Base-by-base conservation (phyloP, 495 filamentous ascomycete genomes). In the Penicillium ochrochloron region DNA sequence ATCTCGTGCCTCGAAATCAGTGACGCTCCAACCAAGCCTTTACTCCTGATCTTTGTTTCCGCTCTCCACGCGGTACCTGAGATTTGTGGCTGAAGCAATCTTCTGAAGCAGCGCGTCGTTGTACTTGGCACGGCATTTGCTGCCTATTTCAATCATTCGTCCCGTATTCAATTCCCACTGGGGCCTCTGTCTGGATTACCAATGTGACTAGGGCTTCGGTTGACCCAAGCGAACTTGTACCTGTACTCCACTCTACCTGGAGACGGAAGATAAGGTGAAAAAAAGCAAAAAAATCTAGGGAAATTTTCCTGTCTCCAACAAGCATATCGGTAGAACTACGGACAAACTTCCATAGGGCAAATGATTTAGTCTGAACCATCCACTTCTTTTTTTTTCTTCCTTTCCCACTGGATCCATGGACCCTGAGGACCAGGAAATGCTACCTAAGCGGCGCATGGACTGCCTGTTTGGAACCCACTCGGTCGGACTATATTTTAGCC, bases 121-220 rank as follows among this genome's bases (percentile, higher is more conserved):
- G 35, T 44, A 12, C 44, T 48, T 48, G 44, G 21, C 44, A 48
- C 44, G 44, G 19, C 19, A 31, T 31, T 17, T 52, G 14, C 27
- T 37, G 2, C 37, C 37, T 41, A 41, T 41, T 15, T 6, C 37
- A 41, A 41, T 14, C 4, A 14, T 0, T 17, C 37, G 37, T 14
- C 37, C 37, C 5, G 15, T 41, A 3, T 41, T 6, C 12, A 41
- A 52, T 52, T 57, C 44, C 34, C 60, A 21, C n/a, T n/a, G 53
- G 42, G 42, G 25, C 63, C 58, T 63, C 50, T 25, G 44, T 29
- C 46, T 57, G 34, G 37, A 61, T 69, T 66, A 9, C 42, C 60
- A 68, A 62, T 59, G 6, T 25, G 54, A 72, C 60, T 74, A 74
- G 70, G 66, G 71, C 67, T 68, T 70, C 71, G 70, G 71, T 60